Conservation (phyloP, 148 eudicot genomes). For the Silene latifolia region DNA sequence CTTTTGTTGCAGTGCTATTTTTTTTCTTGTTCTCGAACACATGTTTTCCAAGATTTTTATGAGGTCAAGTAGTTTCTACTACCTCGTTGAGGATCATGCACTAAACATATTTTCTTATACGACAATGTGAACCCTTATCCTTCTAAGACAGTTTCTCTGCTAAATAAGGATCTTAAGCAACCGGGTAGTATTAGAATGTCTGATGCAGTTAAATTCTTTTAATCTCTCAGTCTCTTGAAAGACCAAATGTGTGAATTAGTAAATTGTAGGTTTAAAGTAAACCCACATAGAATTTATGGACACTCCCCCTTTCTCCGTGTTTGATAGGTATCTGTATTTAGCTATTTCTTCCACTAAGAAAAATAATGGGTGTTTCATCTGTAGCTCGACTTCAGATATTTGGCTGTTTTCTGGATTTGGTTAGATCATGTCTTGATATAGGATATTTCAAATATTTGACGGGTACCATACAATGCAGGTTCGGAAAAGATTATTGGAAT, state of each 20-base stretch:
- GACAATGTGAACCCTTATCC: not conserved
- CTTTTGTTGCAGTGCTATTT: not conserved
- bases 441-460: constrained; percentile 2
- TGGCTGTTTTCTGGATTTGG: not conserved
- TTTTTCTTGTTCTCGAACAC: not conserved
- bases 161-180: not conserved
- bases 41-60: not conserved
- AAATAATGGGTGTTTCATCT: not conserved
- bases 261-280: not conserved
- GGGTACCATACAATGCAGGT: constrained; percentile 39
- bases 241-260: not conserved
- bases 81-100: not conserved
- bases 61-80: not conserved
- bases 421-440: constrained; percentile 3
- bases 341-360: not conserved
- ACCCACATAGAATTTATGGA: not conserved
- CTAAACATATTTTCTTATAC: not conserved
- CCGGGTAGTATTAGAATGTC: not conserved
- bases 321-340: not conserved
- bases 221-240: not conserved
- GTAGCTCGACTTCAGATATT: not conserved
- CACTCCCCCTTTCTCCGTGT: not conserved
- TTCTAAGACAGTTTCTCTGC: too few relatives aligned
- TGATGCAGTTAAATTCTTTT: not conserved
- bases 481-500: constrained; percentile 79